Evolutionary conservation across 192 early-diverging fungal genomes (phyloP).

Genomic region (Coemansia interrupta): DNA sequence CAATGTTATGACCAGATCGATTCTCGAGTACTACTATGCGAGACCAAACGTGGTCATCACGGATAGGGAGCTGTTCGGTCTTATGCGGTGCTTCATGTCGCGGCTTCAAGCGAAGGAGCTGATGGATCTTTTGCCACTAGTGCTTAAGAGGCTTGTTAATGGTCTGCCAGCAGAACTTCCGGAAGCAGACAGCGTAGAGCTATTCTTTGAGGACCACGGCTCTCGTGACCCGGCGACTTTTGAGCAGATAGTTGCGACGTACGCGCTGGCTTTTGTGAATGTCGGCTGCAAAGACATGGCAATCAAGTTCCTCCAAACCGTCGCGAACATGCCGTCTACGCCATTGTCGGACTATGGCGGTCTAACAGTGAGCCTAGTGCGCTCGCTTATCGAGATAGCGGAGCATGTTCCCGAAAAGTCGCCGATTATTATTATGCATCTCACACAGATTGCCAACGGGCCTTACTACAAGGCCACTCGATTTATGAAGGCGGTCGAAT

Average conservation of each 20-base stretch:
- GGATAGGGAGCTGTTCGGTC: slow-evolving; percentile 21
- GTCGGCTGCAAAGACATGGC: slow-evolving; percentile 5
- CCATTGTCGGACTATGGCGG: neutral
- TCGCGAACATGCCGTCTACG: slow-evolving; percentile 19
- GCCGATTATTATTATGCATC: neutral
- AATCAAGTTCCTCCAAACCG: slow-evolving; percentile 11
- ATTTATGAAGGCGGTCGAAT: slow-evolving; percentile 11
- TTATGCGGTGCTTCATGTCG: slow-evolving; percentile 21
- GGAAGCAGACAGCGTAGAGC: slow-evolving; percentile 1
- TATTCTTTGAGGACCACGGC: slow-evolving; percentile 12
- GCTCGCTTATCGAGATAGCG: neutral
- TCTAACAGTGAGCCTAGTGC: neutral
- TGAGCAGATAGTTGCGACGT: slow-evolving; percentile 17
- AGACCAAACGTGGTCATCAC: slow-evolving; percentile 3
- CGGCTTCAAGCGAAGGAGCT: slow-evolving; percentile 14
- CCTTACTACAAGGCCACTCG: neutral
- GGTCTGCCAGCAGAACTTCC: slow-evolving; percentile 1
- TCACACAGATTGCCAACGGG: neutral
- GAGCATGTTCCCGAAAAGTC: neutral
- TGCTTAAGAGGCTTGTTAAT: slow-evolving; percentile 13
- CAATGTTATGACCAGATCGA: slow-evolving; percentile 14
- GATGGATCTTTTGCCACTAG: slow-evolving; percentile 25
- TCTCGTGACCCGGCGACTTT: slow-evolving; percentile 1
- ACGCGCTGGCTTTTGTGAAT: slow-evolving; percentile 25
- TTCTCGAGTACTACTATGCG: slow-evolving; percentile 23